These are phyloP conservation scores for Helotiales sp. DNA, from an alignment of 2,329 filamentous ascomycete species.

Conservation along the genomic window DNA sequence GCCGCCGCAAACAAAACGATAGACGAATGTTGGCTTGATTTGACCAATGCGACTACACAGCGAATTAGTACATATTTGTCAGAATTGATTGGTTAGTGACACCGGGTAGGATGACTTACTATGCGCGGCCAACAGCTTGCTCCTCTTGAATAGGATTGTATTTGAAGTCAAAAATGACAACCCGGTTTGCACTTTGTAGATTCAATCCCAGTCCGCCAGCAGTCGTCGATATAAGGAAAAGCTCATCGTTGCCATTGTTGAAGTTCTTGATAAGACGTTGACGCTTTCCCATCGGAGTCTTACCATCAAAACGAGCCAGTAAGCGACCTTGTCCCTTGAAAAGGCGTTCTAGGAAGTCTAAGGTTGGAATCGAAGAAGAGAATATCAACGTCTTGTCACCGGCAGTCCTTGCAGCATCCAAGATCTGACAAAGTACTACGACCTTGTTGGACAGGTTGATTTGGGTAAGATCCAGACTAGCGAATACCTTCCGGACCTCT, in stretches of 20 bases:
- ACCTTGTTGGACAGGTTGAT: conserved; percentile 70
- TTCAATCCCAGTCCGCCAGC: conserved; percentile 87
- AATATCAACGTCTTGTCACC: conserved; percentile 83
- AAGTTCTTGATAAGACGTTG: conserved; percentile 71
- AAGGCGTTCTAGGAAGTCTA: conserved; percentile 70
- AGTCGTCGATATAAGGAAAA: conserved; percentile 82
- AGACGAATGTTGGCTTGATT: conserved; percentile 79
- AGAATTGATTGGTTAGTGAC: no score
- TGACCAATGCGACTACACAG: conserved; percentile 72
- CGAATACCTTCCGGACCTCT: conserved; percentile 46
- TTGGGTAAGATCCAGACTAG: conserved; percentile 46
- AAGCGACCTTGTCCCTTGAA: conserved; percentile 52
- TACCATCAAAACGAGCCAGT: conserved; percentile 65
- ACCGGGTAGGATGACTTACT: conserved; percentile 47
- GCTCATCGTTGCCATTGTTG: conserved; percentile 59
- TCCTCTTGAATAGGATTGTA: conserved; percentile 84
- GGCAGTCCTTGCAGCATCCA: conserved; percentile 63
- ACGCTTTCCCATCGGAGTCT: conserved; percentile 59
- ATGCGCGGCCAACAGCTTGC: conserved; percentile 85
- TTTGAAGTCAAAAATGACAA: conserved; percentile 82
- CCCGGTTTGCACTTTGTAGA: conserved; percentile 80
- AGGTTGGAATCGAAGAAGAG: conserved; percentile 70
- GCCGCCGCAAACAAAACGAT: conserved; percentile 77
- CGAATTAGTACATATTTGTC: neutral
- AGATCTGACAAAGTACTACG: conserved; percentile 67